Percentiles rank a stretch among this genome's conserved stretches.
These are phyloP conservation scores for Sphaceloma murrayae DNA, from an alignment of 2,329 filamentous ascomycete genomes.

Conservation along the genomic window DNA sequence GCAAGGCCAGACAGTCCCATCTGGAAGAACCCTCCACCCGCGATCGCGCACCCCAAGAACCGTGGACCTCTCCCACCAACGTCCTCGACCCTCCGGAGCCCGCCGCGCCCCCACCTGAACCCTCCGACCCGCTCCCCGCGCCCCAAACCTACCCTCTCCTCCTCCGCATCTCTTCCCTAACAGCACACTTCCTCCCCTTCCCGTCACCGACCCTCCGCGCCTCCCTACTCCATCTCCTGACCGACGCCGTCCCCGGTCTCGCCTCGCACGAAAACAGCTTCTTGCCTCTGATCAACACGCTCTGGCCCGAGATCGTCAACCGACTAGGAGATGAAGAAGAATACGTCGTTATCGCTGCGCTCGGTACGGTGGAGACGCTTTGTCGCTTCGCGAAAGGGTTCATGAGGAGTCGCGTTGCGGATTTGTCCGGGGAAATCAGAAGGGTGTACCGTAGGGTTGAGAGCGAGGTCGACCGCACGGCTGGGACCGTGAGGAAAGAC, in stretches of 20 bases:
- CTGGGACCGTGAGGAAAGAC: background rate
- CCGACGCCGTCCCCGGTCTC: constrained; percentile 62
- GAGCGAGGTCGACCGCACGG: background rate
- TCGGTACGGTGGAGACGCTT: constrained; percentile 57
- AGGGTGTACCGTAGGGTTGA: background rate
- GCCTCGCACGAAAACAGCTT: constrained; percentile 71
- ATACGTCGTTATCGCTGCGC: constrained; percentile 60
- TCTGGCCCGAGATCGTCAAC: constrained; percentile 77
- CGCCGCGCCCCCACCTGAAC: too few species aligned
- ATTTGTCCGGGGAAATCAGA: constrained; percentile 49
- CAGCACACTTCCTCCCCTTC: constrained; percentile 83
- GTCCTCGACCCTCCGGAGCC: too few species aligned
- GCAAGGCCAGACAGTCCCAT: too few species aligned
- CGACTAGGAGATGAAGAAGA: constrained; percentile 57
- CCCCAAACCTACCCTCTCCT: constrained; percentile 70
- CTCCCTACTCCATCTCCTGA: constrained; percentile 67
- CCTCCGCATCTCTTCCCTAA: constrained; percentile 68
- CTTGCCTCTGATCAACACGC: constrained; percentile 75
- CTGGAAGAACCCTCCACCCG: too few species aligned
- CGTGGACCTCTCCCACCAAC: too few species aligned
- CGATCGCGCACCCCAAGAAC: too few species aligned
- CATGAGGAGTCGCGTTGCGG: constrained; percentile 62
- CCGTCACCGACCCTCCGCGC: constrained; percentile 69
- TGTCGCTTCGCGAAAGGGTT: constrained; percentile 72
- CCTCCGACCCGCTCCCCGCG: constrained; percentile 46